Evolutionary conservation across 495 filamentous ascomycete genomes (phyloP).

Genomic region (Annulohypoxylon moriforme): DNA sequence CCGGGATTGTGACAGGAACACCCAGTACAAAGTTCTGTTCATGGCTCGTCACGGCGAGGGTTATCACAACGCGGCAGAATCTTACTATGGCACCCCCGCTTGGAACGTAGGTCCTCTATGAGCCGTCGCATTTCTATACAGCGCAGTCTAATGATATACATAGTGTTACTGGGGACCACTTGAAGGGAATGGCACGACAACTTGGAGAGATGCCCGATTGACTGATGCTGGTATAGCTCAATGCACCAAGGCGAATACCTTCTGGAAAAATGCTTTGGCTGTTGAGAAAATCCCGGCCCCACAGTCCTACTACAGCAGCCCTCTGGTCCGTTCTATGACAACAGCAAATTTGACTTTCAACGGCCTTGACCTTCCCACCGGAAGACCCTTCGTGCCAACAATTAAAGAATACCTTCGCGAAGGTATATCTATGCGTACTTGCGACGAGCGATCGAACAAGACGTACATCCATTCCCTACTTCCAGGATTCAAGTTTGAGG

Average conservation of each 20-base stretch:
- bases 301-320: conserved; percentile 74
- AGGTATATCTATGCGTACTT: conserved; percentile 78
- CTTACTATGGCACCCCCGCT: conserved; percentile 72
- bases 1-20: conserved; percentile 54
- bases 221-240: conserved; percentile 69
- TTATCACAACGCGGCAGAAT: conserved; percentile 73
- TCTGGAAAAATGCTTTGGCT: conserved; percentile 69
- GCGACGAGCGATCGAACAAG: conserved; percentile 71
- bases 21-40: conserved; percentile 74
- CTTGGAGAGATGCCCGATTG: conserved; percentile 77
- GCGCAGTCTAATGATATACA: conserved; percentile 7
- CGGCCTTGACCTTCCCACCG: conserved; percentile 62
- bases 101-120: conserved; percentile 68
- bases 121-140: not conserved
- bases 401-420: conserved; percentile 80
- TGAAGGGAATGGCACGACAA: conserved; percentile 72
- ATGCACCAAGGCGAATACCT: conserved; percentile 70
- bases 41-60: conserved; percentile 78
- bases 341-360: conserved; percentile 74
- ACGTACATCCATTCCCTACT: conserved; percentile 66
- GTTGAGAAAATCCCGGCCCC: conserved; percentile 72
- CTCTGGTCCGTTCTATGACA: conserved; percentile 70
- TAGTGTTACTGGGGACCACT: conserved; percentile 79
- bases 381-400: conserved; percentile 66
- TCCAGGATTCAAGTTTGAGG: conserved; percentile 70